These are phyloP conservation scores for Cruciata laevipes DNA, from an alignment of 257 asterid species.

Conservation along the genomic window DNA sequence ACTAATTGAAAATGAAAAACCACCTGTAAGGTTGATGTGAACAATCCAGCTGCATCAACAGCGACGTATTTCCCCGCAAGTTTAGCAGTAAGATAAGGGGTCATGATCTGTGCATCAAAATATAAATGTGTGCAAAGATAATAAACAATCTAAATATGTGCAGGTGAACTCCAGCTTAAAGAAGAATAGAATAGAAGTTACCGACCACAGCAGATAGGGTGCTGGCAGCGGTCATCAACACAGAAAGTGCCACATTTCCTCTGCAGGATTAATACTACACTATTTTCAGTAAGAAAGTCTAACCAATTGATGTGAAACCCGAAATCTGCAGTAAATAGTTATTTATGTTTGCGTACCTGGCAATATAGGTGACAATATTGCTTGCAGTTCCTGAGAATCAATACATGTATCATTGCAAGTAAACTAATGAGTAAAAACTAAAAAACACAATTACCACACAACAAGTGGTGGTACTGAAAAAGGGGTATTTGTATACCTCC, in stretches of 20 bases:
- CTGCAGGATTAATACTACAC: conserved; percentile 28
- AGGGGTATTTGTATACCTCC: conserved; percentile 50
- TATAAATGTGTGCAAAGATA: not conserved
- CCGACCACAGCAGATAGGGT: conserved; percentile 87
- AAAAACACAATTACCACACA: not conserved
- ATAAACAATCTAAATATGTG: not conserved
- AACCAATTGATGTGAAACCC: conserved; percentile 11
- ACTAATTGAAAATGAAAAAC: not conserved
- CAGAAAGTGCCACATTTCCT: conserved; percentile 95
- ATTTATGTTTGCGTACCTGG: conserved; percentile 47
- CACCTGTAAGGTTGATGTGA: conserved; percentile 90
- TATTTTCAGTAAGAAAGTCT: conserved; percentile 24
- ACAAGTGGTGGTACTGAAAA: not conserved
- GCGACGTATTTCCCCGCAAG: conserved; percentile 89
- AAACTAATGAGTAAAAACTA: conserved; percentile 4
- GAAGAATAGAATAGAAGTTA: conserved; percentile 13
- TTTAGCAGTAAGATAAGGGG: conserved; percentile 83
- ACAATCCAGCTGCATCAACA: conserved; percentile 71
- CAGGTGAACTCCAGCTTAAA: not conserved
- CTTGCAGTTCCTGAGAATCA: conserved; percentile 75
- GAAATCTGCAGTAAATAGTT: not conserved
- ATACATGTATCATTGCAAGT: conserved; percentile 5
- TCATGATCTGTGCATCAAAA: conserved; percentile 54
- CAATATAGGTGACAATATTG: conserved; percentile 89
- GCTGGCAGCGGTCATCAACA: conserved; percentile 93